Evolutionary conservation across 208 protist species (phyloP).

Genomic region (Vickermania ingenoplastis): DNA sequence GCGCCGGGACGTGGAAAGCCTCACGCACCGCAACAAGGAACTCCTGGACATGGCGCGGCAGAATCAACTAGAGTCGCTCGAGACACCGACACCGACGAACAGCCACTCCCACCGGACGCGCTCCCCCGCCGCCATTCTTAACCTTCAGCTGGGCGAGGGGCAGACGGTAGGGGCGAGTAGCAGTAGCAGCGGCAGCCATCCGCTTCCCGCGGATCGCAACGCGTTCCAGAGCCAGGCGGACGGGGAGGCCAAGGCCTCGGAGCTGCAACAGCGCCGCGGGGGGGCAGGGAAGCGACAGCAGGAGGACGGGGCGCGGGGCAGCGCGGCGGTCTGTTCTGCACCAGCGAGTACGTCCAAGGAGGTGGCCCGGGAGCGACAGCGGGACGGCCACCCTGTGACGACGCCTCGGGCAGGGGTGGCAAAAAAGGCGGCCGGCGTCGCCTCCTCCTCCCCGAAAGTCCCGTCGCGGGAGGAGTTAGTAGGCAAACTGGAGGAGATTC

Average conservation of each 20-base stretch:
- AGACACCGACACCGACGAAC: constrained; percentile 7
- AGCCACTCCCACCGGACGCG: not conserved
- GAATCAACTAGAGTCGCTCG: constrained; percentile 43
- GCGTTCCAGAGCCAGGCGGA: not conserved
- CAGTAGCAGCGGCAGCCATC: constrained; percentile 2
- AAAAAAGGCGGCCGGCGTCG: not conserved
- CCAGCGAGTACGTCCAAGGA: not conserved
- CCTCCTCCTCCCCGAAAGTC: constrained; percentile 12
- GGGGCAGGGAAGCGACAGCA: not conserved
- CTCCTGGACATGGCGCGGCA: constrained; percentile 70
- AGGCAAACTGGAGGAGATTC: constrained; percentile 42
- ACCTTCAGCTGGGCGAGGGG: constrained; percentile 1
- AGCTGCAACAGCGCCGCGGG: not conserved
- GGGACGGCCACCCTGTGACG: constrained; percentile 32
- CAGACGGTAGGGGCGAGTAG: constrained; percentile 2
- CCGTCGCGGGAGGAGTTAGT: constrained; percentile 58
- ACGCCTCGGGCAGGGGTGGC: constrained; percentile 30
- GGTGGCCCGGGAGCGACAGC: constrained; percentile 13
- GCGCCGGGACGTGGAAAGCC: constrained; percentile 72
- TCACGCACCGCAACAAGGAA: constrained; percentile 73
- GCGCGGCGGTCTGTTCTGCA: not conserved
- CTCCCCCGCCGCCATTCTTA: not conserved
- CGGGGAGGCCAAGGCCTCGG: not conserved
- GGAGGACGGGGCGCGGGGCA: not conserved
- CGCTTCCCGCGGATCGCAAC: constrained; percentile 1